Evolutionary conservation across 306 rosid species (phyloP).

Genomic region (Vigna angularis): DNA sequence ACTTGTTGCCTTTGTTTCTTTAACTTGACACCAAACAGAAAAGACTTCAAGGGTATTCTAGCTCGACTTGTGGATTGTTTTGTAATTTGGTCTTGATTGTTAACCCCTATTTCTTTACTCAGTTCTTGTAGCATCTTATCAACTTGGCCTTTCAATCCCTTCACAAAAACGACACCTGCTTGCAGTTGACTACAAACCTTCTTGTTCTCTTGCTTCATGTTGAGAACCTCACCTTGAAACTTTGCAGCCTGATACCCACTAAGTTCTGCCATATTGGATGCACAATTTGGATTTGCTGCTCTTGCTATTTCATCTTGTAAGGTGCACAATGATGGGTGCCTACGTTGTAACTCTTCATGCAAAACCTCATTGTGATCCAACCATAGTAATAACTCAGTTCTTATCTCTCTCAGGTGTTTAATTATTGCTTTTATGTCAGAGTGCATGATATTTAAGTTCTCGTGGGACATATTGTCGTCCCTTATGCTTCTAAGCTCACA

Average conservation of each 20-base stretch:
- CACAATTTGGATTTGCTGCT: conserved; percentile 46
- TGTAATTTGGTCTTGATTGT: conserved; percentile 19
- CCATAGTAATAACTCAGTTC: conserved; percentile 81
- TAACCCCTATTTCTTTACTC: conserved; percentile 59
- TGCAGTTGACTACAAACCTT: conserved; percentile 71
- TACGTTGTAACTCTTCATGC: conserved; percentile 72
- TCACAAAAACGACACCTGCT: conserved; percentile 63
- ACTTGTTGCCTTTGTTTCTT: conserved; percentile 70
- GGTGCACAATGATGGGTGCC: conserved; percentile 63
- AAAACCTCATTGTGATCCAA: conserved; percentile 70
- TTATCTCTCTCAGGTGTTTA: conserved; percentile 80
- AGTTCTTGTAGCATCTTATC: conserved; percentile 65
- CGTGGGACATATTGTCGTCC: conserved; percentile 47
- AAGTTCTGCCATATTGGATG: conserved; percentile 47
- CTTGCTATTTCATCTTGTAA: conserved; percentile 78
- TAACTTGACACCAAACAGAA: conserved; percentile 84
- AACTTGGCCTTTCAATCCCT: conserved; percentile 56
- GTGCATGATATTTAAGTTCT: conserved; percentile 42
- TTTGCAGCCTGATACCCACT: conserved; percentile 78
- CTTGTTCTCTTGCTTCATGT: conserved; percentile 82
- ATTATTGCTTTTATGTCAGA: conserved; percentile 72
- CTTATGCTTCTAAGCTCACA: conserved; percentile 55
- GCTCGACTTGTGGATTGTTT: conserved; percentile 52
- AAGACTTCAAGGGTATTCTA: conserved; percentile 76
- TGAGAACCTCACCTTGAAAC: conserved; percentile 92